Evolutionary conservation across 805 yeast genomes (phyloP).

Genomic region (Metschnikowia picachoensis): DNA sequence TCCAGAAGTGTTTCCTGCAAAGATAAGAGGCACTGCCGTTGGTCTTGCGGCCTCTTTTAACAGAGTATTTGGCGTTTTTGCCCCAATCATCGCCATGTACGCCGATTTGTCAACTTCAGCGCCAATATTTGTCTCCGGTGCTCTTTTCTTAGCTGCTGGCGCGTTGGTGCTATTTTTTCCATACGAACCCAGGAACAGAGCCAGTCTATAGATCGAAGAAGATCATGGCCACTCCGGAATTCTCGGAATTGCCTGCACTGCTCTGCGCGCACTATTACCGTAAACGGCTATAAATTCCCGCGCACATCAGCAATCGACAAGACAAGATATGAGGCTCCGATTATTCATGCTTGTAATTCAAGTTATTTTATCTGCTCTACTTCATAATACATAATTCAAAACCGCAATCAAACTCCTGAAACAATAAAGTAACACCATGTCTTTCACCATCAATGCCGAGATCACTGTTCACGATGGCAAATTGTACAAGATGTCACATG

Average conservation of each 20-base stretch:
- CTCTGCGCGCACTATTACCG: neutral
- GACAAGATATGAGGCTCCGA: neutral
- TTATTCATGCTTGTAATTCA: neutral
- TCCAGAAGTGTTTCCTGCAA: slow-evolving; percentile 57
- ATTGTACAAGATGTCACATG: slow-evolving; percentile 70
- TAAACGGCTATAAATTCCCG: neutral
- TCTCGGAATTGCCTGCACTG: neutral
- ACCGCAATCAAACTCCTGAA: neutral
- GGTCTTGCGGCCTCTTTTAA: slow-evolving; percentile 55
- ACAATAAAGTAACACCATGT: slow-evolving; percentile 27
- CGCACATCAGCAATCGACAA: neutral
- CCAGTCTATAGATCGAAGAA: slow-evolving; percentile 14
- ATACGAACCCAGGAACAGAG: slow-evolving; percentile 40
- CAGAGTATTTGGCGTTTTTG: slow-evolving; percentile 52
- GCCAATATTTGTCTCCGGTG: slow-evolving; percentile 61
- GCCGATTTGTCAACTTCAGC: slow-evolving; percentile 53
- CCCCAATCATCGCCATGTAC: slow-evolving; percentile 54
- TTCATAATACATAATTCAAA: neutral
- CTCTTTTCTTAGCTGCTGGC: slow-evolving; percentile 46
- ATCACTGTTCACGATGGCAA: slow-evolving; percentile 71
- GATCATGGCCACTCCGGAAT: no score
- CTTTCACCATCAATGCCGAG: slow-evolving; percentile 49
- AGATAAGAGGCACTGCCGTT: slow-evolving; percentile 52
- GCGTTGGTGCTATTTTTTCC: slow-evolving; percentile 39
- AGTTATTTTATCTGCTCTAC: neutral